phyloP scores from a whole-genome alignment of 306 rosid species.

The Delonix regia region DNA sequence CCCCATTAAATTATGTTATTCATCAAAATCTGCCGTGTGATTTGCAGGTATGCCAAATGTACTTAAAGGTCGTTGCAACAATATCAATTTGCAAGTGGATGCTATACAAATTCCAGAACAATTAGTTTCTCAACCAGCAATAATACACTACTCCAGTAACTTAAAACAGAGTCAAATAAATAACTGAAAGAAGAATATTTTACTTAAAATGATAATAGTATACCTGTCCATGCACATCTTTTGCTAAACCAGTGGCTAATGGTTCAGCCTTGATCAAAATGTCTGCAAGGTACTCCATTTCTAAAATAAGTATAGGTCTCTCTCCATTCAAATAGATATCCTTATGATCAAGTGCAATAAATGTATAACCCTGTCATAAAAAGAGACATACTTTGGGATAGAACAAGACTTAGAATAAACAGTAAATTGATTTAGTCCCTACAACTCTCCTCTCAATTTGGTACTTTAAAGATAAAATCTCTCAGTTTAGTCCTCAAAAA shows the following conservation, averaged over 20 bases:
- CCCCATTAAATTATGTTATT: neutral
- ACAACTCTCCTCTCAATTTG: neutral
- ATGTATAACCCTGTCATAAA: conserved; percentile 66
- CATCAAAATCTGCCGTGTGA: neutral
- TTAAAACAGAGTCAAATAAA: neutral
- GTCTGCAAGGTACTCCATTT: conserved; percentile 83
- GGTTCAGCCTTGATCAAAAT: conserved; percentile 80
- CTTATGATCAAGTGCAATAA: conserved; percentile 74
- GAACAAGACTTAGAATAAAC: conserved; percentile 1
- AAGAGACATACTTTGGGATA: conserved; percentile 30
- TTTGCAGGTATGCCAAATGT: neutral
- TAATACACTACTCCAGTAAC: neutral
- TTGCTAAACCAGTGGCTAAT: conserved; percentile 89
- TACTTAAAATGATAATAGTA: conserved; percentile 19
- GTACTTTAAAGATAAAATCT: neutral
- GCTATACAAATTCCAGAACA: neutral
- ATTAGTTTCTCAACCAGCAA: neutral
- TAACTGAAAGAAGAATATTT: conserved; percentile 5
- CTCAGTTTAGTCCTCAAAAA: neutral
- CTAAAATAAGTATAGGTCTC: conserved; percentile 64
- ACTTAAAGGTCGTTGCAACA: neutral
- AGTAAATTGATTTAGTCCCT: neutral
- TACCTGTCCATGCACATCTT: conserved; percentile 99
- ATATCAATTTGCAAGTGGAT: neutral
- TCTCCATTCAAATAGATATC: conserved; percentile 71